phyloP scores from a whole-genome alignment of 306 rosid genomes.

The Astragalus glycyphyllos region DNA sequence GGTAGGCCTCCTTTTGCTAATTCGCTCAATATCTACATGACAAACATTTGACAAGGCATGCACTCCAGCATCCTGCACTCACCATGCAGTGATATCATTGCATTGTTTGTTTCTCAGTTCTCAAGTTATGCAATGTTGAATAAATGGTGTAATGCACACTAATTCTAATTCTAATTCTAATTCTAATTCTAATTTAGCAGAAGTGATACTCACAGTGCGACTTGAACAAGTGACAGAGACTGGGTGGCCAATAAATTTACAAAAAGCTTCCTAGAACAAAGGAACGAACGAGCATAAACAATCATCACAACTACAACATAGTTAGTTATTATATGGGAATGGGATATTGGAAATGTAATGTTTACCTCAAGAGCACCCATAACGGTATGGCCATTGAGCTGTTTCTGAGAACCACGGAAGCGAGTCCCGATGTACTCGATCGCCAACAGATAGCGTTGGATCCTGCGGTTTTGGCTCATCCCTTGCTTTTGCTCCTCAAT shows the following conservation, averaged over 20 bases:
- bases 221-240: slow-evolving; percentile 82
- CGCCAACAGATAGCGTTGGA: slow-evolving; percentile 83
- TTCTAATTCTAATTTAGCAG: not conserved
- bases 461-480: slow-evolving; percentile 57
- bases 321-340: not conserved
- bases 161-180: not conserved
- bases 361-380: slow-evolving; percentile 83
- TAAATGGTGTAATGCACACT: not conserved
- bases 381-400: slow-evolving; percentile 75
- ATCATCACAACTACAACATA: not conserved
- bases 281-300: not conserved
- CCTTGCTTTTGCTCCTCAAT: slow-evolving; percentile 15
- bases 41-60: slow-evolving; percentile 94
- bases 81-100: not conserved
- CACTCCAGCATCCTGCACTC: slow-evolving; percentile 90
- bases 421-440: slow-evolving; percentile 87
- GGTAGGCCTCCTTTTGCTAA: slow-evolving; percentile 92
- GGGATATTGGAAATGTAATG: not conserved
- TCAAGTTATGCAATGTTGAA: not conserved
- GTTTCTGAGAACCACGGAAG: slow-evolving; percentile 92
- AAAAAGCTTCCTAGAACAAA: slow-evolving; percentile 72
- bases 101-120: not conserved
- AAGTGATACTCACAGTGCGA: slow-evolving; percentile 76
- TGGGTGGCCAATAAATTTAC: slow-evolving; percentile 80
- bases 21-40: slow-evolving; percentile 88